Conservation (phyloP, 768 basidiomycete species). For the Pleurotus platypus region DNA sequence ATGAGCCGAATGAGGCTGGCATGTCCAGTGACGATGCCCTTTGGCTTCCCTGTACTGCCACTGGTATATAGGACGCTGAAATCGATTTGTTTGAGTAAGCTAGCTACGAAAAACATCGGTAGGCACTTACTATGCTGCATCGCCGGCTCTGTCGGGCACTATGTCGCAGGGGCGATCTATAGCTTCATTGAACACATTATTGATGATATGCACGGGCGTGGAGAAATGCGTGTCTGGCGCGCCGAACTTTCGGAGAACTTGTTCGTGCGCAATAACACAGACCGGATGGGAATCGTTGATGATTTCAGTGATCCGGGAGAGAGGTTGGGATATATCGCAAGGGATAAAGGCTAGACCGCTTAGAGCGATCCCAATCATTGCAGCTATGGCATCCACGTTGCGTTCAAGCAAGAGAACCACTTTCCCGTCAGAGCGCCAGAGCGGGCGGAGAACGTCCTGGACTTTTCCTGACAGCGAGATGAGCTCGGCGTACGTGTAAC, state of each 20-base stretch:
- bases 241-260: not conserved
- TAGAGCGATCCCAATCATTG: not conserved
- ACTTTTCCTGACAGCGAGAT: not conserved
- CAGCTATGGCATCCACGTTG: not conserved
- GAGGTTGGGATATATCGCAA: not conserved
- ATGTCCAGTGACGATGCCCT: slow-evolving; percentile 16
- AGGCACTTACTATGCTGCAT: not conserved
- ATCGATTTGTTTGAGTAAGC: no score
- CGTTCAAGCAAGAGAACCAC: not conserved
- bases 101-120: no score
- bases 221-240: not conserved
- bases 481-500: slow-evolving; percentile 8
- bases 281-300: not conserved
- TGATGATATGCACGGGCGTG: not conserved
- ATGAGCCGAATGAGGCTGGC: not conserved
- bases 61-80: slow-evolving; percentile 12
- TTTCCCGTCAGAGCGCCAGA: not conserved
- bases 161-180: not conserved
- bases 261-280: not conserved
- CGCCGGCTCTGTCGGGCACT: not conserved
- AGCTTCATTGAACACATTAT: not conserved
- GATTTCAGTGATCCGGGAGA: not conserved
- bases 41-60: slow-evolving; percentile 19
- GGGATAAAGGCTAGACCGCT: not conserved
- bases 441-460: not conserved